Evolutionary conservation across 2,329 filamentous ascomycete genomes (phyloP), one percentile per base, ranked within the genome.

Genomic region (Phialophora expanda): DNA sequence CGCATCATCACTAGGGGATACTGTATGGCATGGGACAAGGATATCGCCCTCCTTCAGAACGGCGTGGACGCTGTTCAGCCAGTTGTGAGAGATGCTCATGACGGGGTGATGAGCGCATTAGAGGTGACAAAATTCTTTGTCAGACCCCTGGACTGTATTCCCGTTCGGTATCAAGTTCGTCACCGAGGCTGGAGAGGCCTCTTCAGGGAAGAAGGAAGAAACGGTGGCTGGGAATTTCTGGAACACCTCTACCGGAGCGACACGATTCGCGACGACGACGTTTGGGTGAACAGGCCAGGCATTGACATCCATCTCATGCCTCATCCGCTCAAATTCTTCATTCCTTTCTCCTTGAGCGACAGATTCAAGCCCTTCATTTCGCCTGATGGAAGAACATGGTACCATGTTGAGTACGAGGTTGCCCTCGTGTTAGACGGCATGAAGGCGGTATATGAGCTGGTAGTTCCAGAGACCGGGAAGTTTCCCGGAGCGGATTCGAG

Each of bases 331-430:
- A 11, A 1, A 6, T 57, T 63, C 41, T 26, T 32, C 7, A 57
- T 63, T 8, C 12, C 50, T 2, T 11, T n/a, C 6, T 14, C 22
- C 38, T 12, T 44, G 30, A 50, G 34, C 48, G 46, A 34, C 26
- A 53, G 20, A 5, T 38, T 38, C 30, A 11, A 28, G 3, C 1
- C 2, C 17, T 44, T 30, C 2, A 11, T 9, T 20, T 17, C 20
- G 4, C 17, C 24, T 8, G 22, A 32, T 12, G 17, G 9, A 17
- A 20, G n/a, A 17, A 59, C 9, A 14, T 11, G 38, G 17, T 32
- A 28, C 24, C 20, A 24, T 38, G 6, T 56, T 38, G 61, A 58
- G 4, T 66, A 66, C 30, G 64, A 66, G 22, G 17, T 66, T 12
- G 26, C 20, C 3, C 38, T 66, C 3, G n/a, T 30, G 3, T 22